These are phyloP conservation scores for Talaromyces sp. DNA, from an alignment of 2,329 filamentous ascomycete species.

Conservation along the genomic window DNA sequence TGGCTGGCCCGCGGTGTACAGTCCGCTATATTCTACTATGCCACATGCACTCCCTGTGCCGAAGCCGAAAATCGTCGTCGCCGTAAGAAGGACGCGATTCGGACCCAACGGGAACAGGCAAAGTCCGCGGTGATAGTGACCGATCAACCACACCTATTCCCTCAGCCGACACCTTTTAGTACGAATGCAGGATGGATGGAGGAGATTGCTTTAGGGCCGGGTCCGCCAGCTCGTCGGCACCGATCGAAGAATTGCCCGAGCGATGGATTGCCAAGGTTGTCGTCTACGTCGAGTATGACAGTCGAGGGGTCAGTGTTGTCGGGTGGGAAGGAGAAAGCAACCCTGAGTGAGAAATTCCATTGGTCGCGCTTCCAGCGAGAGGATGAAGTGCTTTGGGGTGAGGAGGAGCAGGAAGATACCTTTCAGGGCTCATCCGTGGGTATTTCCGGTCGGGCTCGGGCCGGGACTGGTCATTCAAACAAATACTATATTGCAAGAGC, in stretches of 20 bases:
- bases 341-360: constrained; percentile 65
- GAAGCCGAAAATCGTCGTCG: constrained; percentile 67
- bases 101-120: constrained; percentile 63
- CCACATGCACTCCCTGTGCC: constrained; percentile 58
- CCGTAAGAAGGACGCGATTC: constrained; percentile 66
- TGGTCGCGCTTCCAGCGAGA: constrained; percentile 76
- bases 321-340: constrained; percentile 48
- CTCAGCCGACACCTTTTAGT: constrained; percentile 73
- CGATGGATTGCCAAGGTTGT: constrained; percentile 38
- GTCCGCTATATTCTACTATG: constrained; percentile 51
- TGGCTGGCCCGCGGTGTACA: constrained; percentile 50
- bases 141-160: constrained; percentile 70
- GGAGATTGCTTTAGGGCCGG: constrained; percentile 79
- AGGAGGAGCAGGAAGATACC: constrained; percentile 58
- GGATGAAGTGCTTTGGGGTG: constrained; percentile 82
- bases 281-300: constrained; percentile 27
- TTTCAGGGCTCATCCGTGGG: constrained; percentile 55
- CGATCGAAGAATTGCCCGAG: constrained; percentile 59
- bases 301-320: constrained; percentile 29
- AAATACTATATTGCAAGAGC: constrained; percentile 62
- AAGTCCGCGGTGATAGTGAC: constrained; percentile 55
- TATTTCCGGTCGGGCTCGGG: constrained; percentile 40
- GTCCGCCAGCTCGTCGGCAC: constrained; percentile 60
- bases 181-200: constrained; percentile 88
- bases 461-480: constrained; percentile 37